Evolutionary conservation across 225 moss, liverwort and hornwort species (phyloP), one percentile per base, ranked within the genome.

Genomic region (Sphagnum tenellum): DNA sequence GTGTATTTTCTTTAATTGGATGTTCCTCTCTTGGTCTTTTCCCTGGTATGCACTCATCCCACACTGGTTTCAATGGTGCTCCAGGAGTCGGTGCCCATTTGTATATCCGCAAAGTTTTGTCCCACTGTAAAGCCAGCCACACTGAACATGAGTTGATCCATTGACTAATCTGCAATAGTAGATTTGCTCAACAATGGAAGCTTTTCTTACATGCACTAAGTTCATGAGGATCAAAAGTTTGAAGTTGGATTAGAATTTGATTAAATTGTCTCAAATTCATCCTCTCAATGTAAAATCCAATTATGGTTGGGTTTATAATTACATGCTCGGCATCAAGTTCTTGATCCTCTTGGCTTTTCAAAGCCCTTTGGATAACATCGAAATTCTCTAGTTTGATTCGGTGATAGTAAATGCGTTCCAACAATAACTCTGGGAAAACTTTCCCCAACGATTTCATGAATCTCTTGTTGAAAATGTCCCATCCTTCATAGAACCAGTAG

Each of bases 401-500:
- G 3, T 77, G 29, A 9, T 64, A 65, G 50, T 73, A 72, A 45
- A 83, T 83, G 14, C 45, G 3, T 64, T 80, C 79, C 73, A 80
- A 79, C 50, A 83, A 9, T 4, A 83, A 3, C 10, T 80, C 8
- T n/a, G 58, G 55, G 44, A 80, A 80, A 3, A 57, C 66, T 60
- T 83, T 80, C 29, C 55, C 48, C 59, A 66, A 70, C 0, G 0
- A 45, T 52, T 69, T 68, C 50, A 65, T 57, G 5, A 83, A 69
- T 0, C 0, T 55, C 3, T 65, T 61, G 2, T 70, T 70, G 7
- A 77, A 62, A 1, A 0, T 46, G 48, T 75, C n/a, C 83, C 83
- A 80, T 70, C 73, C 68, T 63, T 83, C 73, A 3, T 83, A 80
- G 72, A 73, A 83, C 80, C 83, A 83, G 60, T 75, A 77, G 48